Conservation (phyloP, 2,329 filamentous ascomycete species). For the Ophiosphaerella herpotricha region DNA sequence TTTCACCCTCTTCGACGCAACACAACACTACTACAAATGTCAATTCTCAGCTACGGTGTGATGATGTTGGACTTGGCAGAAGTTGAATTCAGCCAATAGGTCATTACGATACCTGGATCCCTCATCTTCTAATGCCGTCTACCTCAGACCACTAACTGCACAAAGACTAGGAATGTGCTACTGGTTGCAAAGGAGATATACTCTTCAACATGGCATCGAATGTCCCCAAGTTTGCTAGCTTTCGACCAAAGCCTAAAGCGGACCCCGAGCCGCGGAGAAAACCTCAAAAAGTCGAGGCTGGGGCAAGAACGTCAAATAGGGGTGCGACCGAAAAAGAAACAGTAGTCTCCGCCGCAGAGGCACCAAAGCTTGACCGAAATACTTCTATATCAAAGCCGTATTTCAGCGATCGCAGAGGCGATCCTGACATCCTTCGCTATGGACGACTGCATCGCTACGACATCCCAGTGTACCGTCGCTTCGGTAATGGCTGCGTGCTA, state of each 20-base stretch:
- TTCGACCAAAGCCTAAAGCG: constrained; percentile 59
- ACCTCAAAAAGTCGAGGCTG: constrained; percentile 7
- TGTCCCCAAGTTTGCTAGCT: constrained; percentile 76
- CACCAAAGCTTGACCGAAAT: constrained; percentile 4
- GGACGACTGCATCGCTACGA: constrained; percentile 73
- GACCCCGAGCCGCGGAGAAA: constrained; percentile 12
- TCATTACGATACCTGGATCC: too few species aligned
- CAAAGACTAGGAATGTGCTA: background rate
- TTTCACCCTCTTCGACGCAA: too few species aligned
- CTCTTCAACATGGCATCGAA: constrained; percentile 26
- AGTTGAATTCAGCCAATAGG: too few species aligned
- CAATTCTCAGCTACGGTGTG: too few species aligned
- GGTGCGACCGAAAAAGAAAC: background rate
- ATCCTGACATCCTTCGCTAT: constrained; percentile 74
- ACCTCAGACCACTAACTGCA: too few species aligned
- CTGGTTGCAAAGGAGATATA: too few species aligned
- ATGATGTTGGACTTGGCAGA: too few species aligned
- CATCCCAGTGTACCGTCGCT: constrained; percentile 72
- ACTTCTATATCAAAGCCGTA: constrained; percentile 15
- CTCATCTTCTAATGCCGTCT: too few species aligned
- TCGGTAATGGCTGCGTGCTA: constrained; percentile 71
- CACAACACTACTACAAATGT: too few species aligned
- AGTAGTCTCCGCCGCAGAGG: constrained; percentile 44
- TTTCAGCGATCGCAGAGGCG: constrained; percentile 70
- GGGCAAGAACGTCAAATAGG: constrained; percentile 7